These are phyloP conservation scores for Peronospora farinosa DNA, from an alignment of 352 stramenopile species.

Conservation along the genomic window DNA sequence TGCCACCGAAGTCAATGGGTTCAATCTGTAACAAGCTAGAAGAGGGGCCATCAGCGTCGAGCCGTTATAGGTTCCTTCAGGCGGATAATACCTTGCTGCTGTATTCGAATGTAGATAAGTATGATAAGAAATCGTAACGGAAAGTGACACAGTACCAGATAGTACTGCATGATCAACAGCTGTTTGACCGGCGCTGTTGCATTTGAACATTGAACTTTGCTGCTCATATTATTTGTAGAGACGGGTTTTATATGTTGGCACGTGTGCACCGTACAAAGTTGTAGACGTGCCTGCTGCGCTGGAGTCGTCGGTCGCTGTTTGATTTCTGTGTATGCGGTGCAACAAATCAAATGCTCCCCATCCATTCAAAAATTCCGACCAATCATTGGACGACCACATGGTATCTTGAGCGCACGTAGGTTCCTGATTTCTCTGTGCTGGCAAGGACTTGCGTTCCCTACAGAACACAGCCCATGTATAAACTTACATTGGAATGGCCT, in stretches of 20 bases:
- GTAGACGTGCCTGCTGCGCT: no score
- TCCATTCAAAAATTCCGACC: slow-evolving; percentile 22
- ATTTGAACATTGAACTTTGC: neutral
- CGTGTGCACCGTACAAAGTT: no score
- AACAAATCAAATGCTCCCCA: slow-evolving; percentile 13
- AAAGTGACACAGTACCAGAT: slow-evolving; percentile 35
- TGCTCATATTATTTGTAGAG: no score
- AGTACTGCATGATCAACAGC: slow-evolving; percentile 61
- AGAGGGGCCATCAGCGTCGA: no score
- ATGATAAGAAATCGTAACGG: no score
- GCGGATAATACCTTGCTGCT: no score
- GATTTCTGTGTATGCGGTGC: no score
- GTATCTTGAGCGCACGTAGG: slow-evolving; percentile 24
- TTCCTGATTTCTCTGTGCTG: slow-evolving; percentile 4
- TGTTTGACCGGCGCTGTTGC: slow-evolving; percentile 19
- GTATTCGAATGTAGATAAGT: no score
- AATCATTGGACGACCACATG: slow-evolving; percentile 21
- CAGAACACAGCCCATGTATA: neutral
- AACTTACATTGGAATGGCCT: slow-evolving; percentile 25
- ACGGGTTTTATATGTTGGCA: neutral
- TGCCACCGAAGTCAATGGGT: no score
- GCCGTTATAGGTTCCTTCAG: no score
- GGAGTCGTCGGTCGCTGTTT: no score
- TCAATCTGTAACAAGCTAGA: no score
- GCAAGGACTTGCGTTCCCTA: neutral